Base-by-base conservation (phyloP, 23 red algal species). In the Gracilaria gracilis region DNA sequence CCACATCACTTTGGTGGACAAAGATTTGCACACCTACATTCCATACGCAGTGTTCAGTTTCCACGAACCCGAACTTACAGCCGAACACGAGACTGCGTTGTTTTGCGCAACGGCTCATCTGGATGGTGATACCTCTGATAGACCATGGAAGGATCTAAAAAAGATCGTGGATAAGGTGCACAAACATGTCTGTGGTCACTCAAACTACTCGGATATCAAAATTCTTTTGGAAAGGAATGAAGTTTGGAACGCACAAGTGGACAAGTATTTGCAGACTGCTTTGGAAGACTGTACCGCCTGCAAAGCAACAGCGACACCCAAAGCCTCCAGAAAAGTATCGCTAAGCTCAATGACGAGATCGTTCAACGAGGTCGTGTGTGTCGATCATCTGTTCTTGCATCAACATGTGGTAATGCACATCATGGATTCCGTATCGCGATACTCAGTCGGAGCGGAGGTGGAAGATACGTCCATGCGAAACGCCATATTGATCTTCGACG, bases 21-120 rank as follows among this genome's bases (percentile, higher is more conserved):
- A 27, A 54, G 39, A 82, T 49, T 9, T 82, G 48, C 78, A 82
- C 78, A 82, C 48, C 24, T 82, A 82, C 29, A 14, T 82, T 9
- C 44, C 78, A 0, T 0, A 57, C 9, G 13, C 29, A 21, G 51
- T 82, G 9, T 82, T 82, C 29, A 55, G 9, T 17, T 9, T 17
- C 16, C 51, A 20, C 17, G 9, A 19, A 1, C 16, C 11, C 1
- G 17, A 9, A 15, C 13, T 58, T 15, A 55, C 51, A 19, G 19
- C 14, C 9, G 14, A 55, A 1, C 8, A 55, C 24, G 27, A 40
- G n/a, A 49, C 20, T 9, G 23, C 34, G 0, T 27, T 49, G 34
- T 77, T 49, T 46, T 39, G 72, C 49, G 72, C 72, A 4, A 77
- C 72, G 3, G 72, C 37, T 77, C 72, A 77, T 3, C n/a, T 77